Conservation (phyloP, 2,329 filamentous ascomycete genomes). For the Penicillium sp. region DNA sequence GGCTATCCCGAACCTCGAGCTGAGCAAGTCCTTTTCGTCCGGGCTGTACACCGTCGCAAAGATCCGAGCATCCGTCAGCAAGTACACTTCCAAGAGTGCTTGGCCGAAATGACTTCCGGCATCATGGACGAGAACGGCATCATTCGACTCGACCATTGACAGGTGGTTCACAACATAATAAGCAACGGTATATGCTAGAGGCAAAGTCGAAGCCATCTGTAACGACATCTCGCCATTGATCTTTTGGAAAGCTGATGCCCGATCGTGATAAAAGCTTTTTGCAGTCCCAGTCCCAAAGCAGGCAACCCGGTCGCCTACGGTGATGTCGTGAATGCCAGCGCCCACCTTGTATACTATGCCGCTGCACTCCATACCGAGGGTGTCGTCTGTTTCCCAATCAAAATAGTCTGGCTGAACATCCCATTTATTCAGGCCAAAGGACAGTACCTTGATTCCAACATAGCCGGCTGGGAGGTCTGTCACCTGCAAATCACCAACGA, state of each 20-base stretch:
- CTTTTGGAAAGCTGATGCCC: slow-evolving; percentile 17
- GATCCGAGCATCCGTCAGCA: not conserved
- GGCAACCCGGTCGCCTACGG: slow-evolving; percentile 22
- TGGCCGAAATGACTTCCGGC: slow-evolving; percentile 22
- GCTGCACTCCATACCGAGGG: slow-evolving; percentile 15
- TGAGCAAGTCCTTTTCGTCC: slow-evolving; percentile 8
- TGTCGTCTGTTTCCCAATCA: not conserved
- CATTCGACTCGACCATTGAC: slow-evolving; percentile 11
- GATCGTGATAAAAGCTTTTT: slow-evolving; percentile 15
- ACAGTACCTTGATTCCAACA: slow-evolving; percentile 33
- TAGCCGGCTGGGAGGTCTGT: slow-evolving; percentile 13
- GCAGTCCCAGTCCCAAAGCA: slow-evolving; percentile 18
- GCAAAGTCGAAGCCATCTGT: slow-evolving; percentile 21
- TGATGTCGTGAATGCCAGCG: slow-evolving; percentile 9
- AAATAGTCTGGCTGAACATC: slow-evolving; percentile 12
- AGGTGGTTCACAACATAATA: slow-evolving; percentile 19
- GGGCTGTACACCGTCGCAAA: slow-evolving; percentile 14
- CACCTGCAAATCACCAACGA: slow-evolving; percentile 7
- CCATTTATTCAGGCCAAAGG: slow-evolving; percentile 27
- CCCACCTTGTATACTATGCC: slow-evolving; percentile 21
- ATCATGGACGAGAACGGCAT: slow-evolving; percentile 30
- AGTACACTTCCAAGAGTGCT: slow-evolving; percentile 21
- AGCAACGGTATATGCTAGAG: slow-evolving; percentile 21
- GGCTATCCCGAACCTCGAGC: slow-evolving; percentile 8
- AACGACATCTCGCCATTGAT: slow-evolving; percentile 19